phyloP scores from a whole-genome alignment of 345 rosid genomes.

The Syzygium aqueum region DNA sequence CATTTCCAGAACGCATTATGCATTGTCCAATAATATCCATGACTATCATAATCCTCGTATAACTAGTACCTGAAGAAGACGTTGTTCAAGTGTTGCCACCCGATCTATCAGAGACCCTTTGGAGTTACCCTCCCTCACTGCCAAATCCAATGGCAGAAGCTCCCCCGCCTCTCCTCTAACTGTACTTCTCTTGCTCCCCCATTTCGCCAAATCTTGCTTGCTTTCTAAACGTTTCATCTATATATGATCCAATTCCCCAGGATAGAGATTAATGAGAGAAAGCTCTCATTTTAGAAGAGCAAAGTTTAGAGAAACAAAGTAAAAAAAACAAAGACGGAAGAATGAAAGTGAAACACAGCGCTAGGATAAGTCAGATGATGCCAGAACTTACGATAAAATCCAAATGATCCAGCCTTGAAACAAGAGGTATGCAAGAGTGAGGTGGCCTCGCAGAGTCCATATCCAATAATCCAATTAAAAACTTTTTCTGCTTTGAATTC shows the following conservation, averaged over 20 bases:
- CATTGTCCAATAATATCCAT: neutral
- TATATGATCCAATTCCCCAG: neutral
- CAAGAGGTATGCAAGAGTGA: conserved; percentile 28
- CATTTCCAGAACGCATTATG: neutral
- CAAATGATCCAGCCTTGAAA: conserved; percentile 67
- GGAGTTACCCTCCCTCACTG: conserved; percentile 47
- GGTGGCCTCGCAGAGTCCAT: conserved; percentile 40
- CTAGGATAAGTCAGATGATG: neutral
- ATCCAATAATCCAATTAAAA: neutral
- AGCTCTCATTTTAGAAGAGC: neutral
- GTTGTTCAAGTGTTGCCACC: conserved; percentile 53
- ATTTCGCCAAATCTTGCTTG: conserved; percentile 31
- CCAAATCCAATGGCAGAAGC: conserved; percentile 34
- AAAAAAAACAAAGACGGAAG: neutral
- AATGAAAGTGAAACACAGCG: neutral
- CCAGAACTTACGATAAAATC: conserved; percentile 48
- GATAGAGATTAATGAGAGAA: neutral
- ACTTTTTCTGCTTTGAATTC: neutral
- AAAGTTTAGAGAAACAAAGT: neutral
- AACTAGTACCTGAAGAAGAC: conserved; percentile 52
- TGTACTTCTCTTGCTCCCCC: conserved; percentile 12
- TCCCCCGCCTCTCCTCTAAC: conserved; percentile 9
- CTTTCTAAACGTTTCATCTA: conserved; percentile 64
- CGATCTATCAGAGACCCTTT: conserved; percentile 75
- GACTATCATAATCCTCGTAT: neutral